phyloP scores from a whole-genome alignment of 345 rosid species.

The Angophora floribunda region DNA sequence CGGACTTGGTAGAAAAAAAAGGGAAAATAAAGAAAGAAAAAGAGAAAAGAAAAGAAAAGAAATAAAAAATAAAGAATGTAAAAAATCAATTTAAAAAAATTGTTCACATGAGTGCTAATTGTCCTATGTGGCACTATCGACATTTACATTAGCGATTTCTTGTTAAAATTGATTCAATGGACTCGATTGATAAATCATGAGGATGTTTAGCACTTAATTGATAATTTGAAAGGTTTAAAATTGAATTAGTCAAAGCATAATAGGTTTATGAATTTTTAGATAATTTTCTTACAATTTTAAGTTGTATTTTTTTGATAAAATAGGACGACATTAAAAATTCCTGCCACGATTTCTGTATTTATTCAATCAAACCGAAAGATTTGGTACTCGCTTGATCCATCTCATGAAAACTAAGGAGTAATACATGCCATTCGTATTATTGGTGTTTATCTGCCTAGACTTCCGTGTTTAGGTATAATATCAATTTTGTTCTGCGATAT shows the following conservation, averaged over 20 bases:
- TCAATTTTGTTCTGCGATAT: background rate
- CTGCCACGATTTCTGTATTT: too few species aligned
- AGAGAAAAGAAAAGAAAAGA: too few species aligned
- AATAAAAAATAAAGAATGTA: too few species aligned
- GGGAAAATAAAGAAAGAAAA: too few species aligned
- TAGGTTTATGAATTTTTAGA: too few species aligned
- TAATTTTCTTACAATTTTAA: background rate
- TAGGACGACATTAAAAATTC: background rate
- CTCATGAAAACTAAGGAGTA: background rate
- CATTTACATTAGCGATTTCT: rapidly evolving
- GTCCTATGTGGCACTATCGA: background rate
- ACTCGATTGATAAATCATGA: too few species aligned
- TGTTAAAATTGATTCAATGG: too few species aligned
- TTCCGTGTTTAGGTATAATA: background rate
- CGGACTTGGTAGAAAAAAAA: background rate
- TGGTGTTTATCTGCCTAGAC: background rate
- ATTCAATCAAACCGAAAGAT: background rate
- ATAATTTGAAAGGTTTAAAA: too few species aligned
- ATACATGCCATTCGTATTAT: background rate
- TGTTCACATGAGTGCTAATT: background rate
- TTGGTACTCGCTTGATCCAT: background rate
- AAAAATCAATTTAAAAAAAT: too few species aligned
- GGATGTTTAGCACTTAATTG: background rate
- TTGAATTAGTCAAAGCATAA: background rate
- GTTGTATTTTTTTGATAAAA: background rate